Evolutionary conservation across 495 filamentous ascomycete genomes (phyloP).

Genomic region (Talaromyces proteolyticus): DNA sequence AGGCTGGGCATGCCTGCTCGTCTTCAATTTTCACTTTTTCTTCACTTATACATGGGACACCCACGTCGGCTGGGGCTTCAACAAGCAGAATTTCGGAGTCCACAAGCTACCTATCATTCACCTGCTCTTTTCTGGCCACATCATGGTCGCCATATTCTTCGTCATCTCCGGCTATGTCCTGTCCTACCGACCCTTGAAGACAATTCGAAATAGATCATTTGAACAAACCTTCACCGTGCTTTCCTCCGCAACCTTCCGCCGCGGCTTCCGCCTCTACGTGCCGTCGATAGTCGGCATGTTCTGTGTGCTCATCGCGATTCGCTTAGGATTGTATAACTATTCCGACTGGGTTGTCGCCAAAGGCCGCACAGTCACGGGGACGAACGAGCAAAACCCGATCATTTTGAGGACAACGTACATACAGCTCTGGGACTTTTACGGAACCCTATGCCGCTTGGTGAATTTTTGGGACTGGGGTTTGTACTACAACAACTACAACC

Average conservation of each 20-base stretch:
- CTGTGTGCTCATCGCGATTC: slow-evolving; percentile 48
- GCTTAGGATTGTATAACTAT: slow-evolving; percentile 43
- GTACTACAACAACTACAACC: slow-evolving; percentile 55
- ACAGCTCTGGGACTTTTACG: slow-evolving; percentile 42
- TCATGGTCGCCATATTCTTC: slow-evolving; percentile 72
- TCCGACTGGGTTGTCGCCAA: slow-evolving; percentile 30
- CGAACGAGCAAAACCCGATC: slow-evolving; percentile 39
- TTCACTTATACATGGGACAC: slow-evolving; percentile 46
- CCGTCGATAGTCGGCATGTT: slow-evolving; percentile 52
- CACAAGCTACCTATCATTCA: slow-evolving; percentile 61
- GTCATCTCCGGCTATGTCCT: slow-evolving; percentile 67
- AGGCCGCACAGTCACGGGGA: slow-evolving; percentile 36
- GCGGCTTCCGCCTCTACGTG: slow-evolving; percentile 56
- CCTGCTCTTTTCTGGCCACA: slow-evolving; percentile 56
- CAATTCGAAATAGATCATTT: slow-evolving; percentile 48
- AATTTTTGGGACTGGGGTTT: slow-evolving; percentile 50
- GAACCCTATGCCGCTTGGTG: slow-evolving; percentile 39
- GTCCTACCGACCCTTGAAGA: slow-evolving; percentile 56
- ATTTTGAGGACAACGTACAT: slow-evolving; percentile 38
- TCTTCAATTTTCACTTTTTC: slow-evolving; percentile 50
- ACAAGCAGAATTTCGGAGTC: slow-evolving; percentile 43
- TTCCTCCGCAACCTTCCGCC: slow-evolving; percentile 59
- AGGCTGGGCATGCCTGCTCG: slow-evolving; percentile 45
- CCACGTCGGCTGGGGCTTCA: slow-evolving; percentile 40
- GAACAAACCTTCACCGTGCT: slow-evolving; percentile 42